Percentiles rank a stretch among this genome's conserved stretches.
Conservation (phyloP, 2,329 filamentous ascomycete genomes). For the Aureobasidium musti region DNA sequence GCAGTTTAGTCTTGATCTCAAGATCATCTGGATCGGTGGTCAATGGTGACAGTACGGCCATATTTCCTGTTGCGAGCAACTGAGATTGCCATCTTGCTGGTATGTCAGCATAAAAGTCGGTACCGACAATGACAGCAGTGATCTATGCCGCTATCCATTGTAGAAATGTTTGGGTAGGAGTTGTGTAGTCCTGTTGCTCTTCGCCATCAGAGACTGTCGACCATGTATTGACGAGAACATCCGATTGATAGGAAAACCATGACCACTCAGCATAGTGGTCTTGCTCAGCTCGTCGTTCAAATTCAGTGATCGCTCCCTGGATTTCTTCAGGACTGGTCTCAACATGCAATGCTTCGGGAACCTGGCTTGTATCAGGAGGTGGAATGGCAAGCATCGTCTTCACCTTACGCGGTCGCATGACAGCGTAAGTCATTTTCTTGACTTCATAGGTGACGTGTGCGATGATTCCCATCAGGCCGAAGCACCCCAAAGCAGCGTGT, state of each 20-base stretch:
- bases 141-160: slow-evolving; percentile 42
- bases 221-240: slow-evolving; percentile 53
- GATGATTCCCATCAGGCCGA: slow-evolving; percentile 54
- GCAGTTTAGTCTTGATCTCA: slow-evolving; percentile 46
- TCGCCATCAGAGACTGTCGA: slow-evolving; percentile 34
- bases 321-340: slow-evolving; percentile 36
- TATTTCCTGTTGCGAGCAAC: slow-evolving; percentile 37
- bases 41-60: slow-evolving; percentile 38
- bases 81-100: slow-evolving; percentile 29
- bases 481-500: slow-evolving; percentile 48
- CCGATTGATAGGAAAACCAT: slow-evolving; percentile 52
- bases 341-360: slow-evolving; percentile 42
- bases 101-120: slow-evolving; percentile 28
- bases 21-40: slow-evolving; percentile 15
- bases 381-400: slow-evolving; percentile 50
- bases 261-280: slow-evolving; percentile 52
- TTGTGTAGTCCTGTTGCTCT: slow-evolving; percentile 45
- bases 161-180: slow-evolving; percentile 36
- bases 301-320: slow-evolving; percentile 41
- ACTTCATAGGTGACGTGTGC: slow-evolving; percentile 54
- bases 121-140: slow-evolving; percentile 37
- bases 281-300: slow-evolving; percentile 40
- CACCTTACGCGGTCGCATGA: slow-evolving; percentile 49
- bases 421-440: slow-evolving; percentile 52
- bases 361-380: slow-evolving; percentile 34